These are phyloP conservation scores for Blastobotrys capitulatus DNA, from an alignment of 1,139 yeast genomes.

Conservation along the genomic window DNA sequence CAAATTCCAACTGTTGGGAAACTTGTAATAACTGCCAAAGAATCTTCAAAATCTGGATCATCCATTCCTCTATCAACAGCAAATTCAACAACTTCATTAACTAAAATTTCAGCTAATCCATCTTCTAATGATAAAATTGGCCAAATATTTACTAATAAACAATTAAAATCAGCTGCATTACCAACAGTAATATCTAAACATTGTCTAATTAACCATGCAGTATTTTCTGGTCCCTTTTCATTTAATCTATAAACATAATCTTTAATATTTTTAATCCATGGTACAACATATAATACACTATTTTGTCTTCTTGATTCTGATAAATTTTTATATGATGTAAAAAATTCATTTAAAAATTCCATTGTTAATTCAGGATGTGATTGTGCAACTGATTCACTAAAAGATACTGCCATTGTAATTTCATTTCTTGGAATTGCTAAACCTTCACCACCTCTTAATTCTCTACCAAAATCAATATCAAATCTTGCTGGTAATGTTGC, in stretches of 20 bases:
- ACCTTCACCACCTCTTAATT: constrained; percentile 52
- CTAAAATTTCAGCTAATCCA: constrained; percentile 49
- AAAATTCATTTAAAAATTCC: constrained; percentile 56
- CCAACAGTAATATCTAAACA: constrained; percentile 54
- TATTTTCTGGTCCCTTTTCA: constrained; percentile 53
- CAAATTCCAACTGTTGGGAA: constrained; percentile 71
- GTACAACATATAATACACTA: constrained; percentile 54
- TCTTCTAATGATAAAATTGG: constrained; percentile 58
- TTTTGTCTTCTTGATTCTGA: constrained; percentile 36
- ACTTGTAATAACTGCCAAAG: constrained; percentile 53
- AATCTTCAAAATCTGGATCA: constrained; percentile 43
- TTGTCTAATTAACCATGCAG: constrained; percentile 57
- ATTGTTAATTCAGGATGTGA: constrained; percentile 58
- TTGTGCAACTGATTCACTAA: constrained; percentile 54
- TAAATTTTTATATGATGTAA: constrained; percentile 47
- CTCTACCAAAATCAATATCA: constrained; percentile 55
- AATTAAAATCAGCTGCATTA: constrained; percentile 38
- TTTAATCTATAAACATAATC: constrained; percentile 45
- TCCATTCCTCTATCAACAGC: constrained; percentile 74
- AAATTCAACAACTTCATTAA: constrained; percentile 63
- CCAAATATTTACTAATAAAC: constrained; percentile 66
- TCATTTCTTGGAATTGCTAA: constrained; percentile 71
- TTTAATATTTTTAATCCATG: constrained; percentile 74
- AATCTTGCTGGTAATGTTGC: constrained; percentile 60
- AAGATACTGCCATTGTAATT: constrained; percentile 54